A percentile compares a stretch with the other conserved stretches of the same genome.
phyloP scores from a whole-genome alignment of 257 asterid species.

The Jacaranda mimosifolia region DNA sequence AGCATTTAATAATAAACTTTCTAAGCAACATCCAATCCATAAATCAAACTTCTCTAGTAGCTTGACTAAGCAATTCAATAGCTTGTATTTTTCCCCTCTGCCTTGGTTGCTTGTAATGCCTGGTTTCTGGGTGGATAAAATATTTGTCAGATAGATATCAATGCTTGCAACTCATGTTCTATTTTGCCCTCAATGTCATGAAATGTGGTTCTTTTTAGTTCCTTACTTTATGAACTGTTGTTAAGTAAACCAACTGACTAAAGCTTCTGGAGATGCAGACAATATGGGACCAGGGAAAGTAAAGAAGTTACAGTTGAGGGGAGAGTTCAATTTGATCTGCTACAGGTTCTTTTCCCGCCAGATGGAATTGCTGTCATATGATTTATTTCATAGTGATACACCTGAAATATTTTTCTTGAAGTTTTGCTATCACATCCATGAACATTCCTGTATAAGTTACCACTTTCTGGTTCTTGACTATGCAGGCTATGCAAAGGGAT shows the following conservation, averaged over 20 bases:
- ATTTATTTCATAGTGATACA: slow-evolving; percentile 28
- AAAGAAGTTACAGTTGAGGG: slow-evolving; percentile 96
- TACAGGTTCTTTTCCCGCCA: slow-evolving; percentile 67
- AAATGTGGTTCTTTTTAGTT: slow-evolving; percentile 21
- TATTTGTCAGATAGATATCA: slow-evolving; percentile 3
- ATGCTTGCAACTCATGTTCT: background rate
- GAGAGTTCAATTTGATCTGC: slow-evolving; percentile 95
- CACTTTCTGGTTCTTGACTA: slow-evolving; percentile 34
- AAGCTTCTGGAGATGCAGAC: slow-evolving; percentile 67
- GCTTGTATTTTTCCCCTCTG: background rate
- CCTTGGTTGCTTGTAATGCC: background rate
- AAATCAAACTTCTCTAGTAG: slow-evolving; percentile 9
- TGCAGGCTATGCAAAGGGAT: slow-evolving; percentile 94
- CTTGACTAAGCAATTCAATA: background rate
- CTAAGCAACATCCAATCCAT: background rate
- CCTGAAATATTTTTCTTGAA: slow-evolving; percentile 18
- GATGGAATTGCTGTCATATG: slow-evolving; percentile 28
- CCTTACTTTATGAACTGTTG: slow-evolving; percentile 31
- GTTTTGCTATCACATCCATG: slow-evolving; percentile 25
- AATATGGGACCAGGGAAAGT: slow-evolving; percentile 93
- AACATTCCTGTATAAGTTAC: slow-evolving; percentile 11
- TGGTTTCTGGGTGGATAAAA: background rate
- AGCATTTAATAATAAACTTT: background rate
- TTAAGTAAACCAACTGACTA: slow-evolving; percentile 43
- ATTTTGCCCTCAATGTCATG: slow-evolving; percentile 9